Percentiles rank a stretch among this genome's conserved stretches.
phyloP scores from a whole-genome alignment of 352 stramenopile genomes.

The Stramenopiles sp. region DNA sequence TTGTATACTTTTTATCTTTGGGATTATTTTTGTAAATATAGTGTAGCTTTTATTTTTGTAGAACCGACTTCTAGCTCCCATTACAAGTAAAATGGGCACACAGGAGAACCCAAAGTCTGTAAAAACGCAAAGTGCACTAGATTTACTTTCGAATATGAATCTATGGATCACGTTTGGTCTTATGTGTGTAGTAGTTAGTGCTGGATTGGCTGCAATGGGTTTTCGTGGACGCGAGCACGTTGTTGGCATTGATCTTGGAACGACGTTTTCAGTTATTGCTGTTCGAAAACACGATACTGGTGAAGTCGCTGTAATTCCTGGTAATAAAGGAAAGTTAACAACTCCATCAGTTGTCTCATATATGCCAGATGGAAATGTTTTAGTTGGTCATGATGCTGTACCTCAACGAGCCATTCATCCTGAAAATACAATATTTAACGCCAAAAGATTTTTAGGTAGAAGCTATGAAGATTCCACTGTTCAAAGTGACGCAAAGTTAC shows the following conservation, averaged over 20 bases:
- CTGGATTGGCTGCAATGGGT: too few relatives aligned
- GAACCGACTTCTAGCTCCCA: too few relatives aligned
- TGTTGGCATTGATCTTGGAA: slow-evolving; percentile 33
- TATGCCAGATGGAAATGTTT: slow-evolving; percentile 56
- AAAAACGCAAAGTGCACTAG: too few relatives aligned
- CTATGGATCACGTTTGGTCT: too few relatives aligned
- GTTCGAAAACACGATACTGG: slow-evolving; percentile 70
- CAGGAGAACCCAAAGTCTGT: too few relatives aligned
- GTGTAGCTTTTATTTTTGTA: too few relatives aligned
- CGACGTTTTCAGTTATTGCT: slow-evolving; percentile 50
- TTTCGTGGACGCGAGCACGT: too few relatives aligned
- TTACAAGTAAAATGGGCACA: too few relatives aligned
- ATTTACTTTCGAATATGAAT: too few relatives aligned
- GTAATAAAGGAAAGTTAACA: slow-evolving; percentile 88
- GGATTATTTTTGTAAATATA: too few relatives aligned
- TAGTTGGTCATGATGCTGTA: slow-evolving; percentile 94
- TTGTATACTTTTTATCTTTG: too few relatives aligned
- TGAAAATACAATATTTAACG: slow-evolving; percentile 95
- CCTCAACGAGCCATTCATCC: slow-evolving; percentile 94
- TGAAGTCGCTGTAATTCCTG: slow-evolving; percentile 77
- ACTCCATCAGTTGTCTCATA: slow-evolving; percentile 92
- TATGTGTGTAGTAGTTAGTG: too few relatives aligned
- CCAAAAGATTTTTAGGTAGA: slow-evolving; percentile 95
- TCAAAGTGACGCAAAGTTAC: slow-evolving; percentile 70
- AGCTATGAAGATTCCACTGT: slow-evolving; percentile 84